Conservation (phyloP, 73 alveolate species). For the Paramecium caudatum region DNA sequence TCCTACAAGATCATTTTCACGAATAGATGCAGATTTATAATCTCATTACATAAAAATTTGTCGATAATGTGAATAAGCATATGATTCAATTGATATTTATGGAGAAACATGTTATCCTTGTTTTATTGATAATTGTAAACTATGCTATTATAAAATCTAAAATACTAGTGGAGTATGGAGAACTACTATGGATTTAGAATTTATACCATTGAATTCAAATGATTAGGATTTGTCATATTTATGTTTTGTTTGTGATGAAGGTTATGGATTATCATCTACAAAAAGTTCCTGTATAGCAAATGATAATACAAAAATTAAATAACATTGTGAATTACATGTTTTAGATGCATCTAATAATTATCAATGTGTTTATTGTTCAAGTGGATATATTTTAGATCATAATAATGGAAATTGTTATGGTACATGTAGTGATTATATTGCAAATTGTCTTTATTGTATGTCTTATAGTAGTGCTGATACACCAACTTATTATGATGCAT, state of each 20-base stretch:
- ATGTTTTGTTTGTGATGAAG: not conserved
- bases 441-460: not conserved
- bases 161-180: not conserved
- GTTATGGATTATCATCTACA: not conserved
- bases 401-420: not conserved
- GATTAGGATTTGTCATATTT: not conserved
- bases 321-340: not conserved
- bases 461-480: slow-evolving; percentile 10
- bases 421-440: slow-evolving; percentile 2
- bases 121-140: not conserved
- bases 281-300: not conserved
- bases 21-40: not conserved
- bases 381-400: not conserved
- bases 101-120: slow-evolving; percentile 4
- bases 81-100: not conserved
- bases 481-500: not conserved
- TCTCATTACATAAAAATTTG: not conserved
- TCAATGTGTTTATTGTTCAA: not conserved
- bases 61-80: not conserved
- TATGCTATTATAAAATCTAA: not conserved
- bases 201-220: not conserved
- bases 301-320: not conserved
- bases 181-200: slow-evolving; percentile 21
- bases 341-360: not conserved
- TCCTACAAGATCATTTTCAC: not conserved